Evolutionary conservation across 176 grass and related monocot species (phyloP).

Genomic region (Hordeum vulgare): DNA sequence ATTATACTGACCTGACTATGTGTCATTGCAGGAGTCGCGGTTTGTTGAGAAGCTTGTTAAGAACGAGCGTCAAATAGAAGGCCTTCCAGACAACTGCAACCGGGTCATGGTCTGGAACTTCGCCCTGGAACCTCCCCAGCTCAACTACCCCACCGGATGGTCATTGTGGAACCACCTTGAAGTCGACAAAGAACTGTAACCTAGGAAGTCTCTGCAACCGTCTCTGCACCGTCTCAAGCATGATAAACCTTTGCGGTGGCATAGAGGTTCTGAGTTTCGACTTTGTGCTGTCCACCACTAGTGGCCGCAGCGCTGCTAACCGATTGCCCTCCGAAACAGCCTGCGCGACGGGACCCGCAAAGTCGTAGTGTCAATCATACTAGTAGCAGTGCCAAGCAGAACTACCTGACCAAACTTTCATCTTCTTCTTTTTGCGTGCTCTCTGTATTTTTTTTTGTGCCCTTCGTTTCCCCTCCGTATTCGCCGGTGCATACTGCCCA

Average conservation of each 20-base stretch:
- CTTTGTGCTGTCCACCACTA: background rate
- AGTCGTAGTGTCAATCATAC: background rate
- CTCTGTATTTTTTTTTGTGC: constrained; percentile 28
- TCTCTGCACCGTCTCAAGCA: background rate
- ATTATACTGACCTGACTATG: background rate
- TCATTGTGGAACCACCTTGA: constrained; percentile 57
- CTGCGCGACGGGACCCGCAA: background rate
- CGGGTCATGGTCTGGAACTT: constrained; percentile 82
- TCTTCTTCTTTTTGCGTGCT: background rate
- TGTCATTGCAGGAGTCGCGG: constrained; percentile 59
- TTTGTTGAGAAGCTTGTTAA: constrained; percentile 93
- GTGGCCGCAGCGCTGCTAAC: background rate
- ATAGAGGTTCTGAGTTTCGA: background rate
- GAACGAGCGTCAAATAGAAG: constrained; percentile 74
- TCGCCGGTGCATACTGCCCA: constrained; percentile 11
- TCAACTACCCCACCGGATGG: constrained; percentile 61
- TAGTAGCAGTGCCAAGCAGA: background rate
- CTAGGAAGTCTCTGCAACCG: background rate
- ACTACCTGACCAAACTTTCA: background rate
- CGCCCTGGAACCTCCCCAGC: constrained; percentile 45
- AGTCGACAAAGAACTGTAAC: constrained; percentile 33
- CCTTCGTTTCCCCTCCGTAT: constrained; percentile 17
- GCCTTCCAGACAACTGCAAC: constrained; percentile 76
- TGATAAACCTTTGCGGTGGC: background rate
- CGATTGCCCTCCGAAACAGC: constrained; percentile 8